A percentile compares a stretch with the other conserved stretches of the same genome.
These are phyloP conservation scores for Solanum clarkiae DNA, from an alignment of 257 asterid species.

Conservation along the genomic window DNA sequence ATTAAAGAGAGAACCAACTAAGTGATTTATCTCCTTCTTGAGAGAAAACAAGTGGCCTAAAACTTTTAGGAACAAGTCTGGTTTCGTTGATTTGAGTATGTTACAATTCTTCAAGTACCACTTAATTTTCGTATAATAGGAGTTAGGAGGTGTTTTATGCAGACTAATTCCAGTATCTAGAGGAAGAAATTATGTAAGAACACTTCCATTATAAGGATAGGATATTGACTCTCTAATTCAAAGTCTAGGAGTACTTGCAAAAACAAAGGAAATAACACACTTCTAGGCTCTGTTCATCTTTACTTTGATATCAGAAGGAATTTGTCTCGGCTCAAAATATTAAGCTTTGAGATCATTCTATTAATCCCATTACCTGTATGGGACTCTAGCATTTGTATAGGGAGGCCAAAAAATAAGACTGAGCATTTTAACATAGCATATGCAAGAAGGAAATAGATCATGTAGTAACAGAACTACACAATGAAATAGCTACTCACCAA, in stretches of 20 bases:
- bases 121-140: background rate
- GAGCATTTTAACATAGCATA: background rate
- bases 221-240: background rate
- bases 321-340: background rate
- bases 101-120: background rate
- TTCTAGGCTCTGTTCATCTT: background rate
- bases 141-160: background rate
- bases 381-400: background rate
- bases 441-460: background rate
- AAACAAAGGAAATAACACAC: background rate
- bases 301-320: background rate
- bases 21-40: background rate
- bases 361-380: background rate
- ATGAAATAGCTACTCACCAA: slow-evolving; percentile 39
- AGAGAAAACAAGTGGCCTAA: background rate
- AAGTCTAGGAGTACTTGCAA: background rate
- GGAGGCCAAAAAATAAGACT: background rate
- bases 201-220: background rate
- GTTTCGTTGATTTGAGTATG: background rate
- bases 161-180: background rate
- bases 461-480: background rate
- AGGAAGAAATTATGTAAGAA: background rate
- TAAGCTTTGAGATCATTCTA: background rate
- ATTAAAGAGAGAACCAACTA: background rate
- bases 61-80: background rate